Evolutionary conservation across 768 basidiomycete genomes (phyloP), one percentile per base, ranked within the genome.

Genomic region (Lentinula detonsa): DNA sequence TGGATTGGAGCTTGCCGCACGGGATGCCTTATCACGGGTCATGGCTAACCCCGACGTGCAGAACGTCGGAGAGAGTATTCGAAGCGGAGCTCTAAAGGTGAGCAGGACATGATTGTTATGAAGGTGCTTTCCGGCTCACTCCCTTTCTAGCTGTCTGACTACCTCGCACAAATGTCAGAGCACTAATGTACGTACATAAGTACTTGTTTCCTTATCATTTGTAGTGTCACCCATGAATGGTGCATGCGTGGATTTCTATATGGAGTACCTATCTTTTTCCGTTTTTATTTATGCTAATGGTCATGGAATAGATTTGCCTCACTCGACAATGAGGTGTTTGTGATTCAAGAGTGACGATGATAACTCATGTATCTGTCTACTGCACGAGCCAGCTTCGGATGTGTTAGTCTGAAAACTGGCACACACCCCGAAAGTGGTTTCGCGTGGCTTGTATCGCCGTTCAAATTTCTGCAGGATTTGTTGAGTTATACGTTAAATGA

Each of bases 11-110:
- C 69, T 62, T 11, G 87, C 86, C 3, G 93, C 93, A 42, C 84
- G 84, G 70, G 94, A 96, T 62, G 86, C 86, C 0, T 78, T 94
- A 43, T 72, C 84, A 10, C 81, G 84, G 64, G 83, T 95, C 28
- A 74, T 97, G 68, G 78, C 89, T 1, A 93, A 93, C 66, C 90
- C 91, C 0, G 93, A 96, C 65, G 91, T 95, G 33, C 93, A 94
- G 77, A 91, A 88, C 66, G 79, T 88, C 15, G 88, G 85, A 1
- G 92, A 94, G 66, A 90, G 78, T 60, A 85, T 96, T 55, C 75
- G 94, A 65, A 75, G 80, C 5, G 90, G 91, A 0, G 94, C 92
- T 15, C 73, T 96, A 65, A 95, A 93, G 84, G 90, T 93, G 57
- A 59, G 81, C 74, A 3, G 1, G 39, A 34, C 15, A 42, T 35